A percentile compares a stretch with the other conserved stretches of the same genome.
These are phyloP conservation scores for Melampsora americana DNA, from an alignment of 1,284 basidiomycete genomes.

Conservation along the genomic window DNA sequence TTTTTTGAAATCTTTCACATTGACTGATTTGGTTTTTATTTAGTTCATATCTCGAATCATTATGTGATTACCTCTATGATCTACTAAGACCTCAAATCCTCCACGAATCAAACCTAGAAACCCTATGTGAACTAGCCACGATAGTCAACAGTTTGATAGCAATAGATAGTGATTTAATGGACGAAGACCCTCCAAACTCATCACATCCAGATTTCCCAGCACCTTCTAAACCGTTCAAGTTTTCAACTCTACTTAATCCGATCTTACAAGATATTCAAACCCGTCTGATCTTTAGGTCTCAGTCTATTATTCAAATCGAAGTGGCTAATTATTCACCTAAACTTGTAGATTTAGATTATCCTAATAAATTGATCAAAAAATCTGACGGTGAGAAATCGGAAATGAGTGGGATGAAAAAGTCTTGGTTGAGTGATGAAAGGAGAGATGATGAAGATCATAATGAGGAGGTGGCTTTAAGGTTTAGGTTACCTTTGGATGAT, in stretches of 20 bases:
- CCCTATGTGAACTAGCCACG: constrained; percentile 86
- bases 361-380: constrained; percentile 62
- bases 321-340: constrained; percentile 75
- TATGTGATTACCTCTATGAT: constrained; percentile 89
- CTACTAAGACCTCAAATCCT: constrained; percentile 86
- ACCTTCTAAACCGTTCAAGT: constrained; percentile 18
- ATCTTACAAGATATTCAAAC: constrained; percentile 92
- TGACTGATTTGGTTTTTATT: constrained; percentile 3
- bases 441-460: constrained; percentile 13
- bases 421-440: constrained; percentile 15
- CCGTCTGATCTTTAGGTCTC: constrained; percentile 85
- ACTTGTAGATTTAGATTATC: constrained; percentile 75
- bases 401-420: neutral
- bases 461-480: constrained; percentile 59
- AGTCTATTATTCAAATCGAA: constrained; percentile 79
- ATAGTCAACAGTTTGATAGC: constrained; percentile 91
- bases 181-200: constrained; percentile 56
- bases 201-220: constrained; percentile 45
- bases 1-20: constrained; percentile 26
- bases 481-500: constrained; percentile 68
- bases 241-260: constrained; percentile 71
- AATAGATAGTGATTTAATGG: constrained; percentile 63
- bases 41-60: constrained; percentile 77
- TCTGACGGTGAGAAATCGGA: constrained; percentile 7
- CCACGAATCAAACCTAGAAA: constrained; percentile 78